These are phyloP conservation scores for Metschnikowia sp. DNA, from an alignment of 805 yeast species.

Conservation along the genomic window DNA sequence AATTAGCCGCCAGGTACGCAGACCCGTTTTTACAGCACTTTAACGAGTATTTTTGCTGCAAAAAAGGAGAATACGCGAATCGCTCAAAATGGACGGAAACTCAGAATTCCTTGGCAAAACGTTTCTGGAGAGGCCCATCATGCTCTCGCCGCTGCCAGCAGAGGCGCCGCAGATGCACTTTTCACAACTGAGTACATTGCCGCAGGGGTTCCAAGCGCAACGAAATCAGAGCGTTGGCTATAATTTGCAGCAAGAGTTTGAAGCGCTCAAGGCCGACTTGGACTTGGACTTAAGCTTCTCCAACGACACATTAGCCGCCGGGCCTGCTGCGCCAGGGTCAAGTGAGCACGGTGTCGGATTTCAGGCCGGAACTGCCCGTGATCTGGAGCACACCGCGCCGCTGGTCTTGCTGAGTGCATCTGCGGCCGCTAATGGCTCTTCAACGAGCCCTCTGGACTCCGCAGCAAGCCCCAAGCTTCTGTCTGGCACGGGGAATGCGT, in stretches of 20 bases:
- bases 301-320: constrained; percentile 6
- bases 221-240: constrained; percentile 45
- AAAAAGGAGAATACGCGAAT: not conserved
- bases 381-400: not conserved
- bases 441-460: not conserved
- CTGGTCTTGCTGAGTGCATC: not conserved
- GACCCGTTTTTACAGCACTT: too few species aligned
- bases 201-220: constrained; percentile 7
- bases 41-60: too few species aligned
- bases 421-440: not conserved
- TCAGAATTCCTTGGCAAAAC: constrained; percentile 5
- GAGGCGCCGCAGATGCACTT: constrained; percentile 3
- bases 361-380: not conserved
- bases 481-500: not conserved
- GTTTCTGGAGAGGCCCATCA: constrained; percentile 32
- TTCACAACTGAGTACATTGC: not conserved
- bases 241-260: constrained; percentile 46
- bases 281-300: constrained; percentile 38
- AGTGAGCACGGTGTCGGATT: too few species aligned
- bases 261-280: constrained; percentile 44
- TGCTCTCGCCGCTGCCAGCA: constrained; percentile 39
- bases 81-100: not conserved
- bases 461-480: not conserved
- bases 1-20: too few species aligned
- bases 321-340: not conserved